Evolutionary conservation across 345 rosid species (phyloP).

Genomic region (Pistacia integerrima): DNA sequence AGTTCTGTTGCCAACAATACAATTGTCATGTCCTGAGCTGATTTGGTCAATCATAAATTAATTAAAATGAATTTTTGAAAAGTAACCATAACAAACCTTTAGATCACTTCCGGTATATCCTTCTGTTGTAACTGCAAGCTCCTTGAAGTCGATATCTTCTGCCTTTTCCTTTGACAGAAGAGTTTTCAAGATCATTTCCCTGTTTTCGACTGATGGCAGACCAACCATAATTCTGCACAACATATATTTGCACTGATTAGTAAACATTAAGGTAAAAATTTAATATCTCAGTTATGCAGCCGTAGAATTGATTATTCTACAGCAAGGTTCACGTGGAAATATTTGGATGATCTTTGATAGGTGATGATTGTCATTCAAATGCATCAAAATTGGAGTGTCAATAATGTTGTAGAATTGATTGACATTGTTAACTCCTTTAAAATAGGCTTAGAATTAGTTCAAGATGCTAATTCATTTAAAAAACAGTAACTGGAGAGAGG

Average conservation of each 20-base stretch:
- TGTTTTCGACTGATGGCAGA: slow-evolving; percentile 77
- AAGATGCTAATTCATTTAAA: too few relatives aligned
- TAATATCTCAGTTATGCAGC: neutral
- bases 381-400: neutral
- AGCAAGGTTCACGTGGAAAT: neutral
- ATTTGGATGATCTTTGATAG: neutral
- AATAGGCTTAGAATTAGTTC: too few relatives aligned
- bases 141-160: slow-evolving; percentile 76
- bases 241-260: slow-evolving; percentile 19
- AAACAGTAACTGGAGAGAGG: too few relatives aligned
- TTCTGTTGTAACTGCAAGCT: slow-evolving; percentile 87
- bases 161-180: slow-evolving; percentile 81
- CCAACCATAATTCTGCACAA: slow-evolving; percentile 88
- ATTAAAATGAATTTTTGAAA: neutral
- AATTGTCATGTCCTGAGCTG: slow-evolving; percentile 17
- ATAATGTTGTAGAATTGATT: neutral
- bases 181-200: slow-evolving; percentile 87
- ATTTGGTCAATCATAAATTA: neutral
- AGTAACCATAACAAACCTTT: slow-evolving; percentile 58
- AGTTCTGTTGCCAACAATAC: slow-evolving; percentile 60
- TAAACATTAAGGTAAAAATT: neutral
- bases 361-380: neutral
- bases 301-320: neutral
- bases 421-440: neutral
- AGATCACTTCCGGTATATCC: slow-evolving; percentile 98